Evolutionary conservation across 768 basidiomycete genomes (phyloP), one percentile per base, ranked within the genome.

Genomic region (Psilocybe subaeruginosa): DNA sequence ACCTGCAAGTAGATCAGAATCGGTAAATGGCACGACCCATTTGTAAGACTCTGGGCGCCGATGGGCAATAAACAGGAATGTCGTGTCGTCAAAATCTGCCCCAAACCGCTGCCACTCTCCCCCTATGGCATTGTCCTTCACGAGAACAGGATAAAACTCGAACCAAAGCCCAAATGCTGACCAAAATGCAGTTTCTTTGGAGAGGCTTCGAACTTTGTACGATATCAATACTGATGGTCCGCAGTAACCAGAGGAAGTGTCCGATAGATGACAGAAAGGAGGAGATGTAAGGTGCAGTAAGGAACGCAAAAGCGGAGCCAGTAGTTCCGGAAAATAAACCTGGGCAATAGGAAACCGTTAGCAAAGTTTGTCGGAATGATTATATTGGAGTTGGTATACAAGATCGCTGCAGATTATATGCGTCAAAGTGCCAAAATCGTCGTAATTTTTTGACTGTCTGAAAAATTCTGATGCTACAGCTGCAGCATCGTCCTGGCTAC

Each of bases 401-500:
- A 95, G 81, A 74, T 95, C 93, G 70, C 93, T 94, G 73, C 92
- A 92, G 19, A 94, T 71, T 48, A 95, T 82, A 68, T 92, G 90
- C 1, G 88, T 89, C 55, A 85, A 67, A 31, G 64, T 35, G 12
- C 68, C 64, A 23, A 58, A 11, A 45, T 58, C 37, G 23, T 54
- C 47, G 17, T 14, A 33, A 11, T 35, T 48, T 46, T 41, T 31
- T 46, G 47, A 16, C 56, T 59, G 47, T 43, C 55, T 39, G 14
- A 73, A 63, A 51, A 86, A 74, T 47, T 83, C 79, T 3, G 70
- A 67, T 8, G 75, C 67, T 45, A 91, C 76, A 12, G 60, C 41
- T 11, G 52, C 41, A 3, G 76, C 82, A 63, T 90, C 81, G 14
- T 74, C 66, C 0, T 64, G 56, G 60, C 80, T 80, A 3, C 92